Percentiles rank a stretch among this genome's conserved stretches.
Evolutionary conservation across 2,329 filamentous ascomycete genomes (phyloP).

Genomic region (Phialocephala sp.): DNA sequence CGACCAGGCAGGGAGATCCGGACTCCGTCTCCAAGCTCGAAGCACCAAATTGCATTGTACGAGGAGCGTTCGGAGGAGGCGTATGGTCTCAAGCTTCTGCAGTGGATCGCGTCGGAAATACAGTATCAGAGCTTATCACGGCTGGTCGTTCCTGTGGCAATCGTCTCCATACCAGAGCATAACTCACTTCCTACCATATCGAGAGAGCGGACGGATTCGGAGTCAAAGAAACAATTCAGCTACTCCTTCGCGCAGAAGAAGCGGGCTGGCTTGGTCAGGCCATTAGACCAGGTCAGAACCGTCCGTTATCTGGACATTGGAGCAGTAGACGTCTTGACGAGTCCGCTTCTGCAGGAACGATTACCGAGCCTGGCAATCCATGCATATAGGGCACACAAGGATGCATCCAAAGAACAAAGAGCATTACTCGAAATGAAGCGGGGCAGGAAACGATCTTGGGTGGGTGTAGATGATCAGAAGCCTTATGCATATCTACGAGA

Average conservation of each 20-base stretch:
- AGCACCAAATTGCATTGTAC: slow-evolving; percentile 46
- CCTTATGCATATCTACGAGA: slow-evolving; percentile 90
- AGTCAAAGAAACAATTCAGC: slow-evolving; percentile 30
- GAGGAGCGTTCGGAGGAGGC: slow-evolving; percentile 48
- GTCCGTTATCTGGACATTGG: slow-evolving; percentile 83
- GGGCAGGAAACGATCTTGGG: slow-evolving; percentile 87
- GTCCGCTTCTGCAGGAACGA: slow-evolving; percentile 75
- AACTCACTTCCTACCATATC: slow-evolving; percentile 25
- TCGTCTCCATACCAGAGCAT: slow-evolving; percentile 44
- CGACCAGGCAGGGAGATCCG: slow-evolving; percentile 42
- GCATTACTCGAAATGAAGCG: slow-evolving; percentile 74
- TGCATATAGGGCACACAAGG: slow-evolving; percentile 81
- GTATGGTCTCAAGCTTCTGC: slow-evolving; percentile 54
- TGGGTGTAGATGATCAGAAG: slow-evolving; percentile 82
- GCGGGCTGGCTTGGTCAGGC: slow-evolving; percentile 46
- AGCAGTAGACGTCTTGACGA: slow-evolving; percentile 83
- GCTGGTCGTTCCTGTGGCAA: slow-evolving; percentile 54
- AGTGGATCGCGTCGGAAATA: slow-evolving; percentile 54
- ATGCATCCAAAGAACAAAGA: slow-evolving; percentile 75
- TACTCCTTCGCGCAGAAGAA: slow-evolving; percentile 30
- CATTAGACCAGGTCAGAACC: slow-evolving; percentile 56
- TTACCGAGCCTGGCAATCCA: slow-evolving; percentile 80
- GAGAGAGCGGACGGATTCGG: slow-evolving; percentile 31
- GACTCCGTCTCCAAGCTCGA: slow-evolving; percentile 42
- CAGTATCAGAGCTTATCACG: slow-evolving; percentile 55